Conservation (phyloP, 495 filamentous ascomycete species). For the Penicillium fimorum region DNA sequence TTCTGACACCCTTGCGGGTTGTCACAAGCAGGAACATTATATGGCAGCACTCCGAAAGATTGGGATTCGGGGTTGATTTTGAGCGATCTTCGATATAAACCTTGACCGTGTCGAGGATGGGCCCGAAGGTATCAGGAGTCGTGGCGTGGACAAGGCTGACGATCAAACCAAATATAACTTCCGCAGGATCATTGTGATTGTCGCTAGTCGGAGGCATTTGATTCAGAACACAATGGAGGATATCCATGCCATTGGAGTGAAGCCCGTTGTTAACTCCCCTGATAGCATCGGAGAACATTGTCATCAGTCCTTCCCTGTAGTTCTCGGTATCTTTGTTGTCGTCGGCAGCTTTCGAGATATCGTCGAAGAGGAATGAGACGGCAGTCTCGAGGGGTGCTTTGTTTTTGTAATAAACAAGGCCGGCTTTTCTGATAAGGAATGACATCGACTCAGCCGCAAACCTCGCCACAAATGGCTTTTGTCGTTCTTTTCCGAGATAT, state of each 20-base stretch:
- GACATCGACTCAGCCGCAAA: conserved; percentile 95
- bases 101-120: conserved; percentile 58
- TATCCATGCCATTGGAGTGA: conserved; percentile 75
- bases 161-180: conserved; percentile 70
- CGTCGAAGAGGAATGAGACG: conserved; percentile 63
- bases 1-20: conserved; percentile 73
- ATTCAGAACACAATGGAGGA: conserved; percentile 62
- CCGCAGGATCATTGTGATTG: conserved; percentile 44
- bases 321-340: conserved; percentile 48
- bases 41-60: conserved; percentile 53
- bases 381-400: conserved; percentile 64
- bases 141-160: conserved; percentile 81
- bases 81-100: conserved; percentile 45
- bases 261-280: conserved; percentile 76
- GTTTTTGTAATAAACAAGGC: conserved; percentile 67
- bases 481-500: conserved; percentile 77
- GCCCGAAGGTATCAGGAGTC: conserved; percentile 59
- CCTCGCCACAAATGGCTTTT: conserved; percentile 78
- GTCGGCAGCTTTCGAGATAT: conserved; percentile 54
- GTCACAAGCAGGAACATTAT: conserved; percentile 66
- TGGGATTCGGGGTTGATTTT: conserved; percentile 32
- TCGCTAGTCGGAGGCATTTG: conserved; percentile 50
- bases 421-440: conserved; percentile 87
- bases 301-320: conserved; percentile 86
- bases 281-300: conserved; percentile 81